Evolutionary conservation across 768 basidiomycete genomes (phyloP), one percentile per base, ranked within the genome.

Genomic region (Gloeopeniophorella convolvens): DNA sequence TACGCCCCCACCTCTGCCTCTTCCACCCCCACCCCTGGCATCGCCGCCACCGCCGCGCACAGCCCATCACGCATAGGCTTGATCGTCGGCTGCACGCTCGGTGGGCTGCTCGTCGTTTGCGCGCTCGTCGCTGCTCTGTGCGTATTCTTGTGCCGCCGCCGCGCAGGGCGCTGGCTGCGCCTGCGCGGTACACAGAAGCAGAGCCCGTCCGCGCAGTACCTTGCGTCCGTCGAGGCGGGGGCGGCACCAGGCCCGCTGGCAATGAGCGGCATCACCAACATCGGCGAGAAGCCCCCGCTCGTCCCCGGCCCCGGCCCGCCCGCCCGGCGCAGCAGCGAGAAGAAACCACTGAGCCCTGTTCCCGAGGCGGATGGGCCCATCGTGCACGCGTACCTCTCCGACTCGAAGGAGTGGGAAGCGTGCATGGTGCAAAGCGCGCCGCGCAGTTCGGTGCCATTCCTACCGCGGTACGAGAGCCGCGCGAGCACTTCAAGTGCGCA

Each of bases 361-460:
- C 7, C 15, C 34, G 40, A 41, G 12, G 2, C n/a, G 6, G 35
- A 26, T 1, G 45, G 27, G 35, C 20, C 24, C 9, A 21, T 47
- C 45, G 10, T 36, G 27, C 36, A 9, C 18, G 46, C 36, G 15
- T 48, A 48, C 37, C n/a, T 47, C 20, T 9, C 21, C 13, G 28
- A 31, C 9, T 48, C 46, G 46, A 40, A 48, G 23, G 46, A 21
- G 20, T 16, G 20, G 46, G 24, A 30, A 15, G 28, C 45, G 36
- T 23, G 27, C 9, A 18, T 23, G 28, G 36, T 11, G 46, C 28
- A 31, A 30, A 27, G 28, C n/a, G 24, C n/a, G 41, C 11, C 20
- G 8, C 10, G 9, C 1, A 15, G 10, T 23, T 13, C 11, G 18
- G 12, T 11, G 13, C 27, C 28, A 20, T 10, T 10, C 10, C 45